These are phyloP conservation scores for Mycena citricolor DNA, from an alignment of 1,284 basidiomycete species.

Conservation along the genomic window DNA sequence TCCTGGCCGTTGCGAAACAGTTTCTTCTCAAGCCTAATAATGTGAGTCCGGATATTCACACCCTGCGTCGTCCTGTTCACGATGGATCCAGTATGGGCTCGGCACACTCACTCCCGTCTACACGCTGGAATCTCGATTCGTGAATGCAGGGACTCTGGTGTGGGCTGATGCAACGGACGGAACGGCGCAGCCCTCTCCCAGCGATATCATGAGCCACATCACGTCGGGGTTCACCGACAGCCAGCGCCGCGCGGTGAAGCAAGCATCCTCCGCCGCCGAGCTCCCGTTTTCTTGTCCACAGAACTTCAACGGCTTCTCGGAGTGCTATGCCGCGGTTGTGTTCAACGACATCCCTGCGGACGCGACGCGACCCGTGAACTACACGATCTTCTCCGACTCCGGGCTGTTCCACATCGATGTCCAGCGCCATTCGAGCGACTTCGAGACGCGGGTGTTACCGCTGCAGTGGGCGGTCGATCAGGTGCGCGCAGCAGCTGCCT, in stretches of 20 bases:
- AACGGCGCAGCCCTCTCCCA: constrained; percentile 46
- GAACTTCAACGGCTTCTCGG: constrained; percentile 68
- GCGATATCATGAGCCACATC: constrained; percentile 56
- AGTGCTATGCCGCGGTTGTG: constrained; percentile 70
- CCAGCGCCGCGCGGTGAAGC: constrained; percentile 46
- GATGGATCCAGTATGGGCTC: constrained; percentile 51
- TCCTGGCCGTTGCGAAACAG: constrained; percentile 61
- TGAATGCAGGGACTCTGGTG: constrained; percentile 49
- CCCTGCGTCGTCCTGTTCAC: background rate
- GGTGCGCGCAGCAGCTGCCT: constrained; percentile 32
- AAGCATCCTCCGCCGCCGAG: constrained; percentile 45
- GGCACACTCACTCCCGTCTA: constrained; percentile 54
- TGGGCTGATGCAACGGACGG: constrained; percentile 64
- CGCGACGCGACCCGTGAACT: constrained; percentile 59
- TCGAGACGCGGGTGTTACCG: constrained; percentile 66
- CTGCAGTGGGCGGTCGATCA: constrained; percentile 77
- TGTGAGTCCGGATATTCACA: constrained; percentile 33
- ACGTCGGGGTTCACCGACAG: constrained; percentile 45
- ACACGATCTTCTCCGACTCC: constrained; percentile 67
- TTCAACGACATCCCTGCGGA: constrained; percentile 44
- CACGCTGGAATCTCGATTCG: constrained; percentile 48
- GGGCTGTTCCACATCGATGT: constrained; percentile 68
- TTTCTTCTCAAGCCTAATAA: constrained; percentile 51
- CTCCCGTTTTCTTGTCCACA: constrained; percentile 63
- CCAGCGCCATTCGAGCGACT: constrained; percentile 61